Evolutionary conservation across 164 flowering plant species (phyloP).

Genomic region (Magnolia sinica): DNA sequence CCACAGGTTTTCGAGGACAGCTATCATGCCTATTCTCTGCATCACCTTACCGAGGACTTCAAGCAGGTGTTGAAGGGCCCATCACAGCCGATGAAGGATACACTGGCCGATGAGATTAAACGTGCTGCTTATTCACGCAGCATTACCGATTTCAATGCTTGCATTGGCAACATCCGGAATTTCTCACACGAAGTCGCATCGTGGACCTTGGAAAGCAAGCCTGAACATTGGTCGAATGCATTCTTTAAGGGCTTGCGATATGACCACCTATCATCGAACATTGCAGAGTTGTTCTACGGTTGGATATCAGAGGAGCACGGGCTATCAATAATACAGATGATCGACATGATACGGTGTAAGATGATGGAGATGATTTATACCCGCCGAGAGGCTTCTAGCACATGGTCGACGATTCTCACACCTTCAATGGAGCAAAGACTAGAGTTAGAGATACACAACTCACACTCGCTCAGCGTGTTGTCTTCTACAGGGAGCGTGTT

Average conservation of each 20-base stretch:
- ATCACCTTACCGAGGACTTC: conserved; percentile 42
- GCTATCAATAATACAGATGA: conserved; percentile 5
- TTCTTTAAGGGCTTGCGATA: conserved; percentile 68
- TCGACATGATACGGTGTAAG: conserved; percentile 6
- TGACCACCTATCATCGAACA: conserved; percentile 67
- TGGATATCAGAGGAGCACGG: conserved; percentile 9
- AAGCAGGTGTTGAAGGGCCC: conserved; percentile 51
- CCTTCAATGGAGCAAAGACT: conserved; percentile 50
- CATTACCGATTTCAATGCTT: conserved; percentile 46
- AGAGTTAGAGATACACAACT: conserved; percentile 33
- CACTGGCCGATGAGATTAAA: conserved; percentile 55
- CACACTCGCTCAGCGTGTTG: conserved; percentile 39
- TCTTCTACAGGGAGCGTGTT: conserved; percentile 44
- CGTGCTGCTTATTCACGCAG: conserved; percentile 61
- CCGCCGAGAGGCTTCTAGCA: conserved; percentile 13
- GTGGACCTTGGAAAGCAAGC: conserved; percentile 66
- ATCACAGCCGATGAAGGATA: conserved; percentile 64
- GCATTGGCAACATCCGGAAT: conserved; percentile 50
- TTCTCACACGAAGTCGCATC: conserved; percentile 64
- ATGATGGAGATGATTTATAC: conserved; percentile 14
- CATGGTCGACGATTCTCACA: conserved; percentile 47
- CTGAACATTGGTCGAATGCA: conserved; percentile 77
- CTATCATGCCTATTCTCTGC: conserved; percentile 47
- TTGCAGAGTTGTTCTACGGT: conserved; percentile 46
- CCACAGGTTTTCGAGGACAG: conserved; percentile 47